Evolutionary conservation across 768 basidiomycete species (phyloP).

Genomic region (Amanita jacksonii): DNA sequence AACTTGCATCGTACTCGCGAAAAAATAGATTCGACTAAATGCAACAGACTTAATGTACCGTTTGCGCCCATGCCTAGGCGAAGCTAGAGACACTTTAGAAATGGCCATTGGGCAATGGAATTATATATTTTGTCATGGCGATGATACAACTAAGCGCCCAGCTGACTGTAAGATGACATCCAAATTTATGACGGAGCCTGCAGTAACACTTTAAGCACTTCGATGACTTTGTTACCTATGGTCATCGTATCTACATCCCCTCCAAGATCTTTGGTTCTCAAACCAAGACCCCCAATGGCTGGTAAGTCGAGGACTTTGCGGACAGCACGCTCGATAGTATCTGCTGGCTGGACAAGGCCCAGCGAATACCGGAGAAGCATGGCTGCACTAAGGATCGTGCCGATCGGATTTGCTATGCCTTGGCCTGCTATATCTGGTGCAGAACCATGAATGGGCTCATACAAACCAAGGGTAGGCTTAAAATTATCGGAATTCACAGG

Average conservation of each 20-base stretch:
- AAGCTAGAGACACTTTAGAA: too few relatives aligned
- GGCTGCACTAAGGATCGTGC: slow-evolving; percentile 89
- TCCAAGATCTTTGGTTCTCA: slow-evolving; percentile 82
- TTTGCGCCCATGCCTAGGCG: too few relatives aligned
- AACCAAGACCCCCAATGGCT: slow-evolving; percentile 60
- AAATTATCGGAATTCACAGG: slow-evolving; percentile 53
- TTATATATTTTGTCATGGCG: too few relatives aligned
- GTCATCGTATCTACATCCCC: slow-evolving; percentile 68
- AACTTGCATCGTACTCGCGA: slow-evolving; percentile 57
- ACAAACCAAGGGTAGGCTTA: slow-evolving; percentile 78
- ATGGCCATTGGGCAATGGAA: too few relatives aligned
- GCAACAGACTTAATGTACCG: too few relatives aligned
- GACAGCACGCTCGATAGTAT: slow-evolving; percentile 85
- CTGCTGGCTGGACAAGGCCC: slow-evolving; percentile 76
- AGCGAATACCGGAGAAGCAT: slow-evolving; percentile 94
- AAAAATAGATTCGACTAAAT: slow-evolving; percentile 13
- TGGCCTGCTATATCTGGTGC: slow-evolving; percentile 94
- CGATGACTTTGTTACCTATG: slow-evolving; percentile 77
- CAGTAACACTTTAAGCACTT: slow-evolving; percentile 54
- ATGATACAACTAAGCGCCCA: too few relatives aligned
- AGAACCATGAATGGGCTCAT: slow-evolving; percentile 96
- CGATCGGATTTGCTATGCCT: slow-evolving; percentile 90
- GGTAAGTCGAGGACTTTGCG: slow-evolving; percentile 74
- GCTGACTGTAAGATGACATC: not conserved
- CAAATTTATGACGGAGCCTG: slow-evolving; percentile 10